A percentile compares a stretch with the other conserved stretches of the same genome.
Conservation (phyloP, 208 protist genomes). For the Wallacemonas sp. region DNA sequence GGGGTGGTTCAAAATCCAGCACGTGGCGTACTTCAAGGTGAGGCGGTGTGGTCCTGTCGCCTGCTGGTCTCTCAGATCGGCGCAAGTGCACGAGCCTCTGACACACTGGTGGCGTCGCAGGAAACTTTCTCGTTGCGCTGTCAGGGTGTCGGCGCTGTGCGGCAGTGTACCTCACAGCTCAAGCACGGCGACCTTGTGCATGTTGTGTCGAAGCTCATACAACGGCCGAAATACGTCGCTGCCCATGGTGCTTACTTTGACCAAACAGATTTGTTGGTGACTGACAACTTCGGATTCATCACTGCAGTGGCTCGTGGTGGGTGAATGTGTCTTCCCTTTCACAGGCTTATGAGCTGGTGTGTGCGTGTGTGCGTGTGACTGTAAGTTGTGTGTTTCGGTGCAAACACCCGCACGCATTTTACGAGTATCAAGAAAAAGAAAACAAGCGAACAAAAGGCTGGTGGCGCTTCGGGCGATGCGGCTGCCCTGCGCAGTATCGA, state of each 20-base stretch:
- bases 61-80: conserved; percentile 73
- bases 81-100: conserved; percentile 17
- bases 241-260: conserved; percentile 76
- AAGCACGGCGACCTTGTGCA: conserved; percentile 69
- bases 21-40: conserved; percentile 54
- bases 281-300: conserved; percentile 74
- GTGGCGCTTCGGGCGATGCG: too few relatives aligned
- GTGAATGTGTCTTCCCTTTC: not conserved
- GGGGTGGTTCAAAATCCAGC: conserved; percentile 73
- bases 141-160: conserved; percentile 43
- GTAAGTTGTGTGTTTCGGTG: too few relatives aligned
- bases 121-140: conserved; percentile 53
- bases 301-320: conserved; percentile 15
- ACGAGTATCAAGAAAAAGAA: too few relatives aligned
- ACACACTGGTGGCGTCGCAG: conserved; percentile 26
- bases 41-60: conserved; percentile 71
- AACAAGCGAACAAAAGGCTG: too few relatives aligned
- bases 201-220: conserved; percentile 77
- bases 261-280: conserved; percentile 74
- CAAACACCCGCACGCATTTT: not conserved
- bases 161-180: conserved; percentile 54
- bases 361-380: too few relatives aligned
- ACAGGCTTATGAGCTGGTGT: too few relatives aligned
- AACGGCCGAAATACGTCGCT: conserved; percentile 67
- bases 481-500: too few relatives aligned